These are phyloP conservation scores for Ephemerocybe angulata DNA, from an alignment of 768 basidiomycete species.

Conservation along the genomic window DNA sequence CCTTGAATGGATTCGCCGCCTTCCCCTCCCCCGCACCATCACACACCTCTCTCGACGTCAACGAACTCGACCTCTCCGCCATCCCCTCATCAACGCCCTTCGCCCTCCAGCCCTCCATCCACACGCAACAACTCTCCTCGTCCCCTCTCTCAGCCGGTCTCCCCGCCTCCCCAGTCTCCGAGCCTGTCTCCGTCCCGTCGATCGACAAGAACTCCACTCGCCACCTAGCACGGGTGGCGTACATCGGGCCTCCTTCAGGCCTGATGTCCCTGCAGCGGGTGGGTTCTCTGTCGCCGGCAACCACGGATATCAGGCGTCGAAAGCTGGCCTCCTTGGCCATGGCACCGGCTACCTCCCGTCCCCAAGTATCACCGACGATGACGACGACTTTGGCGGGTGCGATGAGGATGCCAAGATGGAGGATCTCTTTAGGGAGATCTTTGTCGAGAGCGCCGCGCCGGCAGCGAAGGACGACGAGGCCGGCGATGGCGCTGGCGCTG, in stretches of 20 bases:
- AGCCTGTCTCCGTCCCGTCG: constrained; percentile 22
- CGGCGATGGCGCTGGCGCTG: constrained; percentile 5
- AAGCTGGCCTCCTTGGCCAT: constrained; percentile 12
- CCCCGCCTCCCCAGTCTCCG: constrained; percentile 21
- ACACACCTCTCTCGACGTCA: constrained; percentile 33
- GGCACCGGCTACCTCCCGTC: constrained; percentile 17
- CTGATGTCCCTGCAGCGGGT: constrained; percentile 94
- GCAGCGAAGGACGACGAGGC: constrained; percentile 23
- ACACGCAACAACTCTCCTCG: constrained; percentile 32
- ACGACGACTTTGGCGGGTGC: constrained; percentile 44
- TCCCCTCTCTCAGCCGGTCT: constrained; percentile 22
- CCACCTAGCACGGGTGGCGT: constrained; percentile 99
- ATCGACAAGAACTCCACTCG: constrained; percentile 65
- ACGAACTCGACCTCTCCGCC: constrained; percentile 18
- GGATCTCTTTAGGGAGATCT: constrained; percentile 65
- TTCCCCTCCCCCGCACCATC: constrained; percentile 43
- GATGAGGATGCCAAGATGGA: constrained; percentile 68
- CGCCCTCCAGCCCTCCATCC: constrained; percentile 34
- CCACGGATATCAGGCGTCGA: constrained; percentile 3
- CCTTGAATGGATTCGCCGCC: constrained; percentile 25
- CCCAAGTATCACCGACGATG: constrained; percentile 21
- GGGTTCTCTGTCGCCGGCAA: constrained; percentile 31
- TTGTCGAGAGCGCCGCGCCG: constrained; percentile 46
- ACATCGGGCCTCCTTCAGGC: constrained; percentile 54
- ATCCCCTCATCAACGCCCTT: constrained; percentile 19